Evolutionary conservation across 2,329 filamentous ascomycete genomes (phyloP), one percentile per base, ranked within the genome.

Genomic region (Geoglossum cookeanum): DNA sequence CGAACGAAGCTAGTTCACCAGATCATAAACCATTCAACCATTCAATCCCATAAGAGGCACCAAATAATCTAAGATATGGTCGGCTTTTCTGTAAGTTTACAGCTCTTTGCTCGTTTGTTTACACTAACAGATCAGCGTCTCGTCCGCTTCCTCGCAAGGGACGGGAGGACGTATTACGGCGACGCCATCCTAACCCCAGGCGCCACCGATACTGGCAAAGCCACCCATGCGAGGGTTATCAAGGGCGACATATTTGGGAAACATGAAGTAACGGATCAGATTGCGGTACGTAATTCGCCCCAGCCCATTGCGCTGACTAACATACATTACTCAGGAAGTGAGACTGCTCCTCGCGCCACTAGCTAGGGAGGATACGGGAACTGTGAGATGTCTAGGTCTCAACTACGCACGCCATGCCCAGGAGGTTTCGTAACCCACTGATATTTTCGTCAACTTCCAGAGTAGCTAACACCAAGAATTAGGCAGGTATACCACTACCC

Each of bases 341-440:
- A 68, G 67, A 55, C 65, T 66, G 52, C 72, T 87, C n/a, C 73
- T 87, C 13, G 71, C 80, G 1, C 84, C 84, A 0, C 70, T 87
- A 17, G 77, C 80, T 1, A 72, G 75, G 1, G 73, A 80, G 55
- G 77, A 85, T 59, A 77, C 84, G 58, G 75, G 73, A 63, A 85
- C 82, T 0, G 81, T 87, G 53, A 76, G 84, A 57, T 86, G 83
- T 61, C 67, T 87, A 11, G 83, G 83, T 0, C 70, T 87, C 55
- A 87, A 87, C 70, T 87, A 87, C 64, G 80, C 78, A 55, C 75
- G 83, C 62, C 84, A 87, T 65, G 84, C 84, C 6, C 78, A 78
- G 64, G 83, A 87, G 71, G 75, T 76, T 63, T n/a, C 22, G 59
- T 37, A 7, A 37, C 35, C 3, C 35, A 13, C 13, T 37, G 13